Conservation (phyloP, 2,329 filamentous ascomycete species). For the Pseudocercospora macadamiae region DNA sequence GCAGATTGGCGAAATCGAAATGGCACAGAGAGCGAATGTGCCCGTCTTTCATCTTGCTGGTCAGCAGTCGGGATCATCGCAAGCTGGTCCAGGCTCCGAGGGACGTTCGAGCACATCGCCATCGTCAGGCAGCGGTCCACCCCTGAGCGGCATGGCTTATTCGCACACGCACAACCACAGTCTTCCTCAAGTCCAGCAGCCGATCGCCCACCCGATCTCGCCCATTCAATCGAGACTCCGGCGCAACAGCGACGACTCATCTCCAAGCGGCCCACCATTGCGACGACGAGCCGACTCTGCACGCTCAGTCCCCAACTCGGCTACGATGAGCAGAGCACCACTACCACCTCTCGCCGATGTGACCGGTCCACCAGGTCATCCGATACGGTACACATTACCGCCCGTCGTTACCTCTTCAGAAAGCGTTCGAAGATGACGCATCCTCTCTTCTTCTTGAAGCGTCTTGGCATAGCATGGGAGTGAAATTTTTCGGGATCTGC, state of each 20-base stretch:
- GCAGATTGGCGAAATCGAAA: constrained; percentile 90
- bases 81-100: constrained; percentile 26
- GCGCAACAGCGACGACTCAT: constrained; percentile 32
- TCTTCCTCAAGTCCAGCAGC: constrained; percentile 36
- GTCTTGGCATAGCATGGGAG: constrained; percentile 18
- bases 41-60: constrained; percentile 70
- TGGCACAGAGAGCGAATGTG: constrained; percentile 88
- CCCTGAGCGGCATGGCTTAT: constrained; percentile 24
- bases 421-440: constrained; percentile 22
- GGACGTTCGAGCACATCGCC: constrained; percentile 34
- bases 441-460: not conserved
- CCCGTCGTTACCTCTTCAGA: constrained; percentile 37
- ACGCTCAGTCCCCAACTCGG: constrained; percentile 30
- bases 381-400: constrained; percentile 33
- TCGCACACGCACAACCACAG: constrained; percentile 39
- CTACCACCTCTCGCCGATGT: constrained; percentile 36
- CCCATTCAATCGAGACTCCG: constrained; percentile 33
- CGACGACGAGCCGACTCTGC: constrained; percentile 38
- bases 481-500: not conserved
- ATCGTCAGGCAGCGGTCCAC: constrained; percentile 18
- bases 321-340: constrained; percentile 23
- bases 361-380: constrained; percentile 22
- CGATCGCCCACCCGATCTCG: constrained; percentile 32
- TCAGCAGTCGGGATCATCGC: constrained; percentile 27
- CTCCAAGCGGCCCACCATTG: constrained; percentile 24